Evolutionary conservation across 306 rosid genomes (phyloP), one percentile per base, ranked within the genome.

Genomic region (Vigna mungo): DNA sequence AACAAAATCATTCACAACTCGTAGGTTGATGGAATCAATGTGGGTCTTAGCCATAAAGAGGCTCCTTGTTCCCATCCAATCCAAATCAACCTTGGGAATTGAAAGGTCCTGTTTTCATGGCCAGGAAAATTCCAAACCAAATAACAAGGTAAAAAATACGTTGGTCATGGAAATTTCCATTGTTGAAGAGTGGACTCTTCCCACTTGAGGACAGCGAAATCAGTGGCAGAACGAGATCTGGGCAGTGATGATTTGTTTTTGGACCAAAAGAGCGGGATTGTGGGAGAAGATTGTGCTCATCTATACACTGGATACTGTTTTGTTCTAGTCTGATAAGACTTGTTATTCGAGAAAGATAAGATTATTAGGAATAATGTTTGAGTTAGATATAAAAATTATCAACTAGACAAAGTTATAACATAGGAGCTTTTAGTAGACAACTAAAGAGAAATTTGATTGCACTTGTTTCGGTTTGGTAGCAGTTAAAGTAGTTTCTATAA

Each of bases 231-330:
- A 71, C 17, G 55, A 74, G 83, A 23, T 69, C 47, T 59, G 21
- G 9, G 77, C 43, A 59, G 54, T 68, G 47, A 61, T 68, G 53
- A 66, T 68, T 74, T 48, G 32, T 7, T 74, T 49, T 59, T 20
- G 48, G 66, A 66, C 55, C 52, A 23, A 15, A 58, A 23, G n/a
- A 18, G 82, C 93, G 86, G 74, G 79, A 89, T 88, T 86, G 78
- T 68, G 60, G 97, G 94, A 82, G 90, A 80, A 77, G 87, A 90
- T 84, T 78, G 74, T 52, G 85, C 68, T 73, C 77, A 78, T 37
- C 7, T 76, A 55, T 39, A 64, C 84, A 80, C 66, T 0, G 34
- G 82, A 81, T 81, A 17, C 77, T 68, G 79, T 36, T 36, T 36
- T 85, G 64, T 37, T 41, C 0, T 76, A 37, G 34, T 63, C 16